Percentiles rank a stretch among this genome's conserved stretches.
Evolutionary conservation across 2,329 filamentous ascomycete species (phyloP).

Genomic region (Aureobasidium sp.): DNA sequence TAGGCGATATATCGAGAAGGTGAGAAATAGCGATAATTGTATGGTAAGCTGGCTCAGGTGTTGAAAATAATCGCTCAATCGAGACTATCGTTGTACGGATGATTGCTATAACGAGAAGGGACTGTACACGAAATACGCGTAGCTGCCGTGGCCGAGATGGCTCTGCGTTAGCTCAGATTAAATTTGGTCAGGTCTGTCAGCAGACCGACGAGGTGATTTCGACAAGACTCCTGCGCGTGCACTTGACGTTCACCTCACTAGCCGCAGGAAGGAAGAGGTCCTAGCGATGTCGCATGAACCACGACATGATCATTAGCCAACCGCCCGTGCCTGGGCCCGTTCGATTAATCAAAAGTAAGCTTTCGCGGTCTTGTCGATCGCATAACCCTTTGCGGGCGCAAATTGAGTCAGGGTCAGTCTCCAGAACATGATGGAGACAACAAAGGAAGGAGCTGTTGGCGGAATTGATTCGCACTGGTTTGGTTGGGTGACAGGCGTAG

Average conservation of each 20-base stretch:
- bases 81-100: too few relatives aligned
- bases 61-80: too few relatives aligned
- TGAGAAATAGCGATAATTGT: too few relatives aligned
- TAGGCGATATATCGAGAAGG: too few relatives aligned
- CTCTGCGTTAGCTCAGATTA: background rate
- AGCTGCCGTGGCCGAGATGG: background rate
- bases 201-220: background rate
- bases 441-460: background rate
- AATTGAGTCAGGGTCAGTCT: background rate
- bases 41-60: too few relatives aligned
- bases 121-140: background rate
- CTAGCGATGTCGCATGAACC: slow-evolving; percentile 7
- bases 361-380: background rate
- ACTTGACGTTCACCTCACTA: background rate
- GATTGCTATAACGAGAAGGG: too few relatives aligned
- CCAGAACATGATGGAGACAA: background rate
- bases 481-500: background rate
- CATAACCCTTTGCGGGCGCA: background rate
- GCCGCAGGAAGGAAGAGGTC: background rate
- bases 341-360: slow-evolving; percentile 3
- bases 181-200: background rate
- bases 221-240: background rate
- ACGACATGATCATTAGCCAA: background rate
- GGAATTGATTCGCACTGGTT: background rate
- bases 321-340: background rate